Conservation (phyloP, 2,329 filamentous ascomycete species). For the Epichloe amarillans region DNA sequence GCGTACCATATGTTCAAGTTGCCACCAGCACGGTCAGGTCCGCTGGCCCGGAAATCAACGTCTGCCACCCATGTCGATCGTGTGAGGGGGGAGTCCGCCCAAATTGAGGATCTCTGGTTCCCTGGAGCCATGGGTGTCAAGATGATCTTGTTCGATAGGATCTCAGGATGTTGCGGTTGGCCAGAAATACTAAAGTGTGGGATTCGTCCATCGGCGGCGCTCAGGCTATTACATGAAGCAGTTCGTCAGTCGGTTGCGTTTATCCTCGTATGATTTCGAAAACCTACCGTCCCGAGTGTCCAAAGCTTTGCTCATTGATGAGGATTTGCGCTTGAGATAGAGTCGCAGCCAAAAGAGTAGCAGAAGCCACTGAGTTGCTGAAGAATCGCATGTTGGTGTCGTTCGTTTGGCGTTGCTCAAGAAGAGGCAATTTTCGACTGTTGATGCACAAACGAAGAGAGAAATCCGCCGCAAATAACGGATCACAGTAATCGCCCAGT, state of each 20-base stretch:
- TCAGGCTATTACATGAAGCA: not conserved
- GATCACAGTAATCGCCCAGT: not conserved
- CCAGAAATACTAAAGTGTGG: slow-evolving; percentile 43
- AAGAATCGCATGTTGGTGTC: slow-evolving; percentile 3
- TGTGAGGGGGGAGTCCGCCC: slow-evolving; percentile 53
- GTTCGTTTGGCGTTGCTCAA: not conserved
- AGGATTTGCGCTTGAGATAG: slow-evolving; percentile 50
- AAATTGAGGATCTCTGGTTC: slow-evolving; percentile 70
- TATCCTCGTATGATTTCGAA: not conserved
- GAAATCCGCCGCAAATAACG: not conserved
- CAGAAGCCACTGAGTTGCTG: slow-evolving; percentile 18
- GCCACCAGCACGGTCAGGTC: slow-evolving; percentile 71
- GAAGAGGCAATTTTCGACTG: not conserved
- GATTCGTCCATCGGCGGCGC: slow-evolving; percentile 22
- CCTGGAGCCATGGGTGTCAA: slow-evolving; percentile 82
- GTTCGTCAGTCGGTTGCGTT: not conserved
- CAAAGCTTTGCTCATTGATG: slow-evolving; percentile 66
- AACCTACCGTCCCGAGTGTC: slow-evolving; percentile 48
- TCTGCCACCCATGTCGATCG: slow-evolving; percentile 67
- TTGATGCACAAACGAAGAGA: not conserved
- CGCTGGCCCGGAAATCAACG: slow-evolving; percentile 76
- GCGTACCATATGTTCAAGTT: slow-evolving; percentile 92
- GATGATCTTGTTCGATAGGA: slow-evolving; percentile 81
- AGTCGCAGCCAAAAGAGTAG: slow-evolving; percentile 30
- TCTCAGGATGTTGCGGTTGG: slow-evolving; percentile 40